These are phyloP conservation scores for Lolium perenne DNA, from an alignment of 176 grass and related monocot species.

Conservation along the genomic window DNA sequence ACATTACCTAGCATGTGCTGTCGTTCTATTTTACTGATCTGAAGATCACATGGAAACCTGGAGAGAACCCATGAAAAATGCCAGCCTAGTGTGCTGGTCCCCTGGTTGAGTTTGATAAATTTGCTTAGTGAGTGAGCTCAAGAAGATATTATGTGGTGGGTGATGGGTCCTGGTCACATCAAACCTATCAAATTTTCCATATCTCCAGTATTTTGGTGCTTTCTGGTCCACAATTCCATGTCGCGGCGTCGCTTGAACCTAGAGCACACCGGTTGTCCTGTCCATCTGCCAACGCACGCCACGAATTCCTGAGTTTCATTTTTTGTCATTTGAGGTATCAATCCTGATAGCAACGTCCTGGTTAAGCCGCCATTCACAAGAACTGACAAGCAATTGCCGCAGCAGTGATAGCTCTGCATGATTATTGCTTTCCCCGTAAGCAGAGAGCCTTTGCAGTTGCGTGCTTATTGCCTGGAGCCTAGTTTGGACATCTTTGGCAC, in stretches of 20 bases:
- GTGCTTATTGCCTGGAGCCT: not conserved
- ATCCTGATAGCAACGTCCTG: conserved; percentile 4
- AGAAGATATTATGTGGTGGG: conserved; percentile 33
- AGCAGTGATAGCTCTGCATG: not conserved
- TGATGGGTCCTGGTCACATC: conserved; percentile 41
- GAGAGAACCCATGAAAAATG: not conserved
- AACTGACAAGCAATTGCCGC: conserved; percentile 4
- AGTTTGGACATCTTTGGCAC: not conserved
- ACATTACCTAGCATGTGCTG: not conserved
- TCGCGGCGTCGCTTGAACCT: conserved; percentile 23
- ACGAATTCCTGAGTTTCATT: conserved; percentile 1
- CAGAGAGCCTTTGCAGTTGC: not conserved
- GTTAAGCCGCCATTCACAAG: conserved; percentile 9
- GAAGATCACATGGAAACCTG: conserved; percentile 2
- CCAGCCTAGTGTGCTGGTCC: not conserved
- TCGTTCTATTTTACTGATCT: not conserved
- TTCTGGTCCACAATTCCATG: conserved; percentile 43
- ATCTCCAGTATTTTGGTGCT: conserved; percentile 9
- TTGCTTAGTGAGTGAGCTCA: not conserved
- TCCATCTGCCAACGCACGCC: conserved; percentile 10
- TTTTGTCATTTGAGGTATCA: conserved; percentile 16
- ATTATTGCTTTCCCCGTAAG: conserved; percentile 26
- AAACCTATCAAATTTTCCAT: conserved; percentile 6
- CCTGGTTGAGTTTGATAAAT: not conserved
- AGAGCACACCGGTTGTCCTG: conserved; percentile 24